These are phyloP conservation scores for Clarireedia paspali DNA, from an alignment of 2,329 filamentous ascomycete species.

Conservation along the genomic window DNA sequence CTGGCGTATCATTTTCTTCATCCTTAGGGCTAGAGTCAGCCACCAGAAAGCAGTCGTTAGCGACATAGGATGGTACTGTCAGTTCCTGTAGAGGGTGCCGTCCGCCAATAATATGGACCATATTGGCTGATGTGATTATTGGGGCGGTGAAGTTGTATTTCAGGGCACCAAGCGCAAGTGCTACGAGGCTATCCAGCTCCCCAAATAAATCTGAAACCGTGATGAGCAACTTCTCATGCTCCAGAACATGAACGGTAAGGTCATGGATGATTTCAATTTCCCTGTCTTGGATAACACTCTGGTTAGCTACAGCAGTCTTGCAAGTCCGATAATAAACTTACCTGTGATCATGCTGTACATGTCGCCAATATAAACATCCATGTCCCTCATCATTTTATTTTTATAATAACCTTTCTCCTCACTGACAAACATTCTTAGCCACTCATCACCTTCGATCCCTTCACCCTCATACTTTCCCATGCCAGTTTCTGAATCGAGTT, in stretches of 20 bases:
- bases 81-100: slow-evolving; percentile 84
- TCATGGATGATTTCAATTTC: slow-evolving; percentile 84
- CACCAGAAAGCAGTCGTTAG: slow-evolving; percentile 68
- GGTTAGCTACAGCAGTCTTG: neutral
- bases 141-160: slow-evolving; percentile 67
- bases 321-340: slow-evolving; percentile 29
- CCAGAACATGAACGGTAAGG: slow-evolving; percentile 63
- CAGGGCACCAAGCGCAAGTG: slow-evolving; percentile 68
- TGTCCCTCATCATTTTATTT: slow-evolving; percentile 68
- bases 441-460: slow-evolving; percentile 47
- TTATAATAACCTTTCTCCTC: slow-evolving; percentile 77
- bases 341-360: slow-evolving; percentile 77
- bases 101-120: slow-evolving; percentile 68
- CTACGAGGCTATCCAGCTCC: slow-evolving; percentile 78
- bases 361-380: slow-evolving; percentile 79
- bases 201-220: slow-evolving; percentile 73
- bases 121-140: slow-evolving; percentile 59
- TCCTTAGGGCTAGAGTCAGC: slow-evolving; percentile 45
- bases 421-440: slow-evolving; percentile 72
- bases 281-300: slow-evolving; percentile 45
- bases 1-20: slow-evolving; percentile 1
- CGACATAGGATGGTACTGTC: slow-evolving; percentile 69
- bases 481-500: slow-evolving; percentile 50
- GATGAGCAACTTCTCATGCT: slow-evolving; percentile 58
- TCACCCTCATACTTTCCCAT: slow-evolving; percentile 57